Evolutionary conservation across 2,329 filamentous ascomycete genomes (phyloP), one percentile per base, ranked within the genome.

Genomic region (Clonostachys byssicola): DNA sequence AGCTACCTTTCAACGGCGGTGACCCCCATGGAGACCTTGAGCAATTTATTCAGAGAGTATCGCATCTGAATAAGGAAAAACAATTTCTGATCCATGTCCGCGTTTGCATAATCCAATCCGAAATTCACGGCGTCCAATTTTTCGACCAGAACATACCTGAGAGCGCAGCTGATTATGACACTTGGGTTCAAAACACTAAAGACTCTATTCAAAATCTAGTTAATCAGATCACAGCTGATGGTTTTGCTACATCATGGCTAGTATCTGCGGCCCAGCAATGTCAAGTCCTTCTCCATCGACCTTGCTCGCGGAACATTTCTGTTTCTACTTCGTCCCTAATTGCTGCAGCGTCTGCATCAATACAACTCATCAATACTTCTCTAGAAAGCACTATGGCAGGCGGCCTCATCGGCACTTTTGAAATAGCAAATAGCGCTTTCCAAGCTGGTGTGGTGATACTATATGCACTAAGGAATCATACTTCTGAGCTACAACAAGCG

Each of bases 361-460:
- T 48, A n/a, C 33, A 13, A 5, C 34, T 45, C 81, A 20, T 44
- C 36, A 30, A 34, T 10, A 20, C 34, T 17, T 45, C 36, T 12
- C 10, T 38, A 5, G n/a, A 45, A 12, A 4, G 13, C 14, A 34
- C 23, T 7, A 17, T n/a, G 34, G 43, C 34, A 13, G 43, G 43
- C 12, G 43, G 43, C 5, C n/a, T 39, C 12, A 16, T 45, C 18
- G n/a, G 23, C n/a, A 34, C 34, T 12, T 45, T 45, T 38, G 43
- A 45, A 38, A 16, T 36, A 12, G 43, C 43, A n/a, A 45, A 45
- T 35, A 34, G 43, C 34, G 16, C 43, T 13, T 45, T 45, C 16
- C 43, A 45, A 30, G 43, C 43, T 13, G 43, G 43, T 13, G 39
- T 45, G 43, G 43, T 45, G 12, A 18, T 45, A 18, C 43, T 45